Base-by-base conservation (phyloP, 2,329 filamentous ascomycete species). In the Aureobasidium sp. region DNA sequence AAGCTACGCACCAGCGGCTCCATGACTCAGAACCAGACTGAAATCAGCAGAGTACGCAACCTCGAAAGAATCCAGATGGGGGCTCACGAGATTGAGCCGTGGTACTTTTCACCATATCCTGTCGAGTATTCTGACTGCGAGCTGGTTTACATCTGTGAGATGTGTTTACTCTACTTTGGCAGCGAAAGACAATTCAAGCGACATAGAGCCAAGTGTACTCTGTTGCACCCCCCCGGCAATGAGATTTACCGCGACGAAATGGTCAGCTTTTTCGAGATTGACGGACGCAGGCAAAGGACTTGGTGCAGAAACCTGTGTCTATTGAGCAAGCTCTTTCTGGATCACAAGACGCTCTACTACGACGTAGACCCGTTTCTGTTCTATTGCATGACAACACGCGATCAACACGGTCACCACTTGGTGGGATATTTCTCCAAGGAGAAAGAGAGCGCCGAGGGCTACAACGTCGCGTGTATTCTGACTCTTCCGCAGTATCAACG, bases 401-500 rank as follows among this genome's bases (percentile, higher is more conserved):
- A 90, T 59, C 89, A 95, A 45, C 85, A 90, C 62, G 93, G 93
- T 12, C 93, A 86, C 63, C 93, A 97, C 65, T 80, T 98, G 45
- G 88, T 98, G n/a, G 93, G 93, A n/a, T 98, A 96, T 67, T 98
- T 98, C 70, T 95, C 88, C 53, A 98, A 98, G 68, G 93, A 98
- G 69, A 98, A 98, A 62, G 93, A 98, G 70, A 91, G 86, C 34
- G 90, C 90, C 0, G 94, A 98, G 63, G 89, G 88, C 25, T 98
- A 97, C 78, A 98, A 98, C 66, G 85, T 98, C 27, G 94, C 93
- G 4, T 98, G 94, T 79, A 98, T 98, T 67, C 76, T 98, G 55
- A 98, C 93, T 0, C 76, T 98, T 3, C 93, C 93, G 0, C 94
- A 98, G 66, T 97, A 94, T 62, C 93, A 98, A 70, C 83, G 93